phyloP scores from a whole-genome alignment of 192 early-diverging fungal genomes.

The Haplosporangium gracile region DNA sequence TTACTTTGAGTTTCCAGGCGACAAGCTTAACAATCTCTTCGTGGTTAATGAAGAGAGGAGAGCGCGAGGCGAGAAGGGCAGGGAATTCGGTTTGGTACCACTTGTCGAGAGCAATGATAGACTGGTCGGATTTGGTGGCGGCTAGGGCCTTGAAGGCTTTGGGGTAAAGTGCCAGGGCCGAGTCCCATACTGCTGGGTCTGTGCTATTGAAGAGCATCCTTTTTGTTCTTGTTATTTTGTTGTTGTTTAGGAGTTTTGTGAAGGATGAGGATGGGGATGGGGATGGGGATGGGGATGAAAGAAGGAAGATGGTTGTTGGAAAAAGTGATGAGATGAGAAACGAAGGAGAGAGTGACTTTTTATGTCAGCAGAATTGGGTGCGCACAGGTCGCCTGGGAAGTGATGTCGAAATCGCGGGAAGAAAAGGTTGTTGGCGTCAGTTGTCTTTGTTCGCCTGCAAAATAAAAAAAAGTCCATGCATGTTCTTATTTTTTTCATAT shows the following conservation, averaged over 20 bases:
- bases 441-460: too few species aligned
- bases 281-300: too few species aligned
- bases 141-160: conserved; percentile 36
- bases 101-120: conserved; percentile 25
- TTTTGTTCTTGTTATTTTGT: neutral
- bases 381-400: neutral
- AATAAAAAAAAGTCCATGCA: too few species aligned
- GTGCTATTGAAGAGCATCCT: conserved; percentile 29
- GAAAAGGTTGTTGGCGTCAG: too few species aligned
- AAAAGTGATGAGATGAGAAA: neutral
- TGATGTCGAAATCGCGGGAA: too few species aligned
- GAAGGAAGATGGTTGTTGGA: too few species aligned
- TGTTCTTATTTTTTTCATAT: too few species aligned
- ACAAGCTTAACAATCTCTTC: conserved; percentile 42
- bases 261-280: neutral
- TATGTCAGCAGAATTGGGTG: neutral
- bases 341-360: neutral
- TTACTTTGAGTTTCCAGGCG: conserved; percentile 52
- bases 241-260: neutral
- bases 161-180: conserved; percentile 22
- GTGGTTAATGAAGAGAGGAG: conserved; percentile 21
- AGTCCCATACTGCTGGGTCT: conserved; percentile 30
- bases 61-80: conserved; percentile 4
- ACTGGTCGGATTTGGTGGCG: conserved; percentile 44
- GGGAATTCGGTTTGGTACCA: conserved; percentile 46